Base-by-base conservation (phyloP, 75 land plant genomes). In the Selaginella moellendorffii region DNA sequence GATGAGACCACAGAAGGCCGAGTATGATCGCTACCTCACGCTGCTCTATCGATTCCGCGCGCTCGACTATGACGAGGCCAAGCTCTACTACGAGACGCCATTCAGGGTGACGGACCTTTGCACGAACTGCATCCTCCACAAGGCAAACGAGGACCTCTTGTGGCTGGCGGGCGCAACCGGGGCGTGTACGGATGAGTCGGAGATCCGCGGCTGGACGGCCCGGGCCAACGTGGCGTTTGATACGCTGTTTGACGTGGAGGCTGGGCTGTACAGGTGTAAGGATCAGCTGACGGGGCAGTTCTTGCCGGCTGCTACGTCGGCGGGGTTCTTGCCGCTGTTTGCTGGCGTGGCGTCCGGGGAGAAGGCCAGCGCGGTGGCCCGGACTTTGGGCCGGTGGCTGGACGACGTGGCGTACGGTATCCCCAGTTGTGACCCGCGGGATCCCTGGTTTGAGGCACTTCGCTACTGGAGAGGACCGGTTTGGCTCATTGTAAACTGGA, bases 391-490 rank as follows among this genome's bases (percentile, higher is more conserved):
- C 2, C 1, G 10, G 22, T 66, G 68, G 68, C 62, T 66, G 0
- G 46, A 54, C 28, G 24, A 54, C n/a, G 68, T 66, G 27, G 26
- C 24, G 62, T 66, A 53, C 21, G 63, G 28, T 21, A 60, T 66
- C 28, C 68, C 68, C 12, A 66, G 68, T 21, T 26, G 27, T 25
- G 28, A 66, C 2, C 68, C 68, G 2, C 19, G 28, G 0, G 68
- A 66, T 28, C 61, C 68, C 17, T 19, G 61, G 18, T 66, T 66
- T 22, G 68, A 66, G n/a, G 21, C 9, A 21, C 68, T 66, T 2
- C 68, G 62, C 22, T 66, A 66, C 61, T 66, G 68, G 68, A 53
- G 68, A 10, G 68, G 68, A 18, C 68, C 68, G 12, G 62, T 66
- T 18, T 66, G 68, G 68, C 60, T 66, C 30, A 66, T 66, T 27